Conservation (phyloP, 2,329 filamentous ascomycete species). For the Apiospora pterosperma region DNA sequence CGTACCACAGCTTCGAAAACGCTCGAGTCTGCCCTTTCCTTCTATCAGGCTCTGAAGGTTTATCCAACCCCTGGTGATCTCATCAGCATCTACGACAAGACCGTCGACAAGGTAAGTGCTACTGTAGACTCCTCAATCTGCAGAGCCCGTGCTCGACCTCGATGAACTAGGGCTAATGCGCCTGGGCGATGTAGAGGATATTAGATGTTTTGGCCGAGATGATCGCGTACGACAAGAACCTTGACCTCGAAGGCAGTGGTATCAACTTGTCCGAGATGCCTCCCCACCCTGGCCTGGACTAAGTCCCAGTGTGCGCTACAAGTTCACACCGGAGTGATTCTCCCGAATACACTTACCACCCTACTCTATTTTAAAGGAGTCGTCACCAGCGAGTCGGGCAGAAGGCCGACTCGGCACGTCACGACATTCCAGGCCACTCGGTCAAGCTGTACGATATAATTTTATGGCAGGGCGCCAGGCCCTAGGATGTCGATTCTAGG, state of each 20-base stretch:
- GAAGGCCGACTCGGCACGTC: not conserved
- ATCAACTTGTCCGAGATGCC: constrained; percentile 45
- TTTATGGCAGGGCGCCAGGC: constrained; percentile 1
- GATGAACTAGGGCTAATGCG: not conserved
- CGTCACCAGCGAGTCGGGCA: not conserved
- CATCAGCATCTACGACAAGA: constrained; percentile 98
- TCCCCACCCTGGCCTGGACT: constrained; percentile 50
- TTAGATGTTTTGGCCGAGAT: constrained; percentile 96
- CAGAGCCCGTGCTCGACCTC: not conserved
- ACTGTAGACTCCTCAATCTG: not conserved
- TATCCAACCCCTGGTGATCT: constrained; percentile 92
- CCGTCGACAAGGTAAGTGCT: constrained; percentile 77
- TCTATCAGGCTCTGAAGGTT: constrained; percentile 98
- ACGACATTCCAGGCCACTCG: not conserved
- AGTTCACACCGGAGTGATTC: not conserved
- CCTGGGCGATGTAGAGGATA: constrained; percentile 60
- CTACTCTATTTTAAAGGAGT: not conserved
- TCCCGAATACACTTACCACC: not conserved
- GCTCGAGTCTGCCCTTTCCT: constrained; percentile 85
- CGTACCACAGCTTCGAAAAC: constrained; percentile 50
- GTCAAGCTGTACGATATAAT: constrained; percentile 11
- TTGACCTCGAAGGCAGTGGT: constrained; percentile 49
- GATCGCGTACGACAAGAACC: constrained; percentile 83
- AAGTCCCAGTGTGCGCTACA: constrained; percentile 18
- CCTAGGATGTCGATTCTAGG: not conserved